phyloP scores from a whole-genome alignment of 805 yeast species.

The Saccharomyces paradoxus region DNA sequence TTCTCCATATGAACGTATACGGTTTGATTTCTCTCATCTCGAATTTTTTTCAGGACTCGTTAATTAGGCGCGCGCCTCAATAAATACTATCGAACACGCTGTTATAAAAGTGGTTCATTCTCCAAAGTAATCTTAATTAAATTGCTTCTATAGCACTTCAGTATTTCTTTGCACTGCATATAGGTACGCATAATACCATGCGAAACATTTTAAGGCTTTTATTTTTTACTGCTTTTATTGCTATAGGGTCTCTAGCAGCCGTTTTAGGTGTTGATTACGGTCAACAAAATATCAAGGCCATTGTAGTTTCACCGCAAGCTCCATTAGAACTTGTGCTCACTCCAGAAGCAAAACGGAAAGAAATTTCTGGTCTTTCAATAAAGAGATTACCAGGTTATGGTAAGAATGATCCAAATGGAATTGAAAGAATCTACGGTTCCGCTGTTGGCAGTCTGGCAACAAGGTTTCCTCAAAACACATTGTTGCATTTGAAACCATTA shows the following conservation, averaged over 20 bases:
- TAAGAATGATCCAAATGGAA: constrained; percentile 28
- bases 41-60: neutral
- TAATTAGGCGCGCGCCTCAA: neutral
- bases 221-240: neutral
- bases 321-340: constrained; percentile 83
- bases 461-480: constrained; percentile 63
- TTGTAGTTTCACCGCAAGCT: constrained; percentile 82
- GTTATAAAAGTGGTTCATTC: neutral
- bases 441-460: constrained; percentile 62
- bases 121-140: neutral
- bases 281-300: constrained; percentile 78
- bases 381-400: constrained; percentile 33
- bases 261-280: constrained; percentile 87
- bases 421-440: constrained; percentile 73
- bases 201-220: neutral
- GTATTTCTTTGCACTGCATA: neutral
- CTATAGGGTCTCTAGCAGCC: constrained; percentile 37
- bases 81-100: neutral
- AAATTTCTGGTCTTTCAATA: constrained; percentile 68
- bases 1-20: neutral
- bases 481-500: constrained; percentile 59
- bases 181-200: neutral
- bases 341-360: constrained; percentile 87
- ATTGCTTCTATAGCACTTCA: neutral
- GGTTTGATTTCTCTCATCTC: neutral